Conservation (phyloP, 1,284 basidiomycete species). For the Cryptococcus depauperatus region DNA sequence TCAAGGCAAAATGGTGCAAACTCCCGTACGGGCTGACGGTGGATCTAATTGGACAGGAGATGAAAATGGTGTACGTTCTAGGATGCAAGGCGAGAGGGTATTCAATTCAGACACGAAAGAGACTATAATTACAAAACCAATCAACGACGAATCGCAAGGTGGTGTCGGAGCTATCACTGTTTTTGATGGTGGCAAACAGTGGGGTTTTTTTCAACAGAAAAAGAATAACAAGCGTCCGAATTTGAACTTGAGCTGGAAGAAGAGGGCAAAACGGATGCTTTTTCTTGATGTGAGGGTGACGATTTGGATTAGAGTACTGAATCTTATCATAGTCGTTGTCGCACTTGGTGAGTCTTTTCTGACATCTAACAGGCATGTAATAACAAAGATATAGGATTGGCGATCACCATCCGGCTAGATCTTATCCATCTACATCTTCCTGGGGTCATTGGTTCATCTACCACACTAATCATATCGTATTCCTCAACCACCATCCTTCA, state of each 20-base stretch:
- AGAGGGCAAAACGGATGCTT: slow-evolving; percentile 40
- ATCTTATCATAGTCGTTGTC: slow-evolving; percentile 46
- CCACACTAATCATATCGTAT: slow-evolving; percentile 49
- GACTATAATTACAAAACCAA: slow-evolving; percentile 6
- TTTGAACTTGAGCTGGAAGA: slow-evolving; percentile 19
- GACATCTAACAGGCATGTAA: not conserved
- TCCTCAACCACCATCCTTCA: slow-evolving; percentile 49
- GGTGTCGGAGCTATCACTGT: not conserved
- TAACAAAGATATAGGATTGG: slow-evolving; percentile 28
- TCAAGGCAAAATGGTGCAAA: not conserved
- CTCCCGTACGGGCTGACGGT: not conserved
- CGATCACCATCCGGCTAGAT: slow-evolving; percentile 43
- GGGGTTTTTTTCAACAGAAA: slow-evolving; percentile 2
- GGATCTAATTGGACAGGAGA: slow-evolving; percentile 5
- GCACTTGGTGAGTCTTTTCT: slow-evolving; percentile 37
- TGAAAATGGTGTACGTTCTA: not conserved
- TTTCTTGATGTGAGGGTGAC: slow-evolving; percentile 49
- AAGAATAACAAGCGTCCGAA: slow-evolving; percentile 13
- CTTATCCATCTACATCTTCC: slow-evolving; percentile 34
- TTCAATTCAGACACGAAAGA: not conserved
- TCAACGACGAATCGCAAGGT: not conserved
- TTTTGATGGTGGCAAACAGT: slow-evolving; percentile 3
- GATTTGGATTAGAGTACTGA: slow-evolving; percentile 48
- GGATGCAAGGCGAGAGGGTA: not conserved
- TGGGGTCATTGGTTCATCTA: slow-evolving; percentile 50